phyloP scores from a whole-genome alignment of 306 rosid species.

The Citrullus mucosospermus region DNA sequence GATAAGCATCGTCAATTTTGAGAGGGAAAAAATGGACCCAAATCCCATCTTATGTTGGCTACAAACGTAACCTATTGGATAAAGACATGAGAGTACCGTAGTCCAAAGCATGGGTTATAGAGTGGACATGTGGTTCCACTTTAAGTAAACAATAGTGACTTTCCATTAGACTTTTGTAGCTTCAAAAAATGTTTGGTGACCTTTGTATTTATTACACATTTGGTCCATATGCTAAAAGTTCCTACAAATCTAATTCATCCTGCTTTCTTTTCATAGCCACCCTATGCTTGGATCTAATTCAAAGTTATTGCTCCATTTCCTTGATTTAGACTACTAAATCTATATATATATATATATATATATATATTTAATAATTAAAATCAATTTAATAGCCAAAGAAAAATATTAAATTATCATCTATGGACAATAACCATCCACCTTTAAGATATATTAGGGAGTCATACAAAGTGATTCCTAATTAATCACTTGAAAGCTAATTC shows the following conservation, averaged over 20 bases:
- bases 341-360: too few species aligned
- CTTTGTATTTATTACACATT: slow-evolving; percentile 13
- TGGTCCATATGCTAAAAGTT: slow-evolving; percentile 28
- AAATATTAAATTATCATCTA: background rate
- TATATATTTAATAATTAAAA: background rate
- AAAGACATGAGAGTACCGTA: slow-evolving; percentile 8
- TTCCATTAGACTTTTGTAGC: slow-evolving; percentile 28
- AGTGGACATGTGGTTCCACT: slow-evolving; percentile 22
- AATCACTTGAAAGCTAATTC: too few species aligned
- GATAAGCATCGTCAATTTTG: background rate
- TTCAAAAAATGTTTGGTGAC: slow-evolving; percentile 21
- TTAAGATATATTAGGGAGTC: too few species aligned
- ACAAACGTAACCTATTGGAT: slow-evolving; percentile 15
- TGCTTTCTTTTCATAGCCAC: background rate
- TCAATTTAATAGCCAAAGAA: background rate
- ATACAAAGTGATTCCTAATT: too few species aligned
- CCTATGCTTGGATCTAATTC: background rate
- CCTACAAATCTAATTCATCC: slow-evolving; percentile 12
- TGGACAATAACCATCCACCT: background rate
- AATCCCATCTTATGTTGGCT: slow-evolving; percentile 11
- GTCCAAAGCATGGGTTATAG: slow-evolving; percentile 8
- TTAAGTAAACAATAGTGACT: slow-evolving; percentile 22
- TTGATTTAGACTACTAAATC: background rate
- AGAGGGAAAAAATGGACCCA: background rate
- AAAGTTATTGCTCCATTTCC: slow-evolving; percentile 12